Evolutionary conservation across 495 filamentous ascomycete species (phyloP).

Genomic region (Penicillium diatomitis): DNA sequence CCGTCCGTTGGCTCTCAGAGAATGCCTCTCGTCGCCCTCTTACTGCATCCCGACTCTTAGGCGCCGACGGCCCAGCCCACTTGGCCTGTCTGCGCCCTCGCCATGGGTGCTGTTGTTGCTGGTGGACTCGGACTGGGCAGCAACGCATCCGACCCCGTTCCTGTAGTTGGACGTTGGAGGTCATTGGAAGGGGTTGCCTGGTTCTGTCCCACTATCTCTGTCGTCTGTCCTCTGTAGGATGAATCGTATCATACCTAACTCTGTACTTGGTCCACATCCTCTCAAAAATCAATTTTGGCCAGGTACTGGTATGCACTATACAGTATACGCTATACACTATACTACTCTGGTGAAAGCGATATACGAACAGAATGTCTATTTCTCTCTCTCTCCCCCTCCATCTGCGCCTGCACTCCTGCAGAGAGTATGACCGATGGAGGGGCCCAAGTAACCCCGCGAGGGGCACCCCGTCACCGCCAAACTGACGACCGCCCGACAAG

Average conservation of each 20-base stretch:
- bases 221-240: no score
- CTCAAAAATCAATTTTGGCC: no score
- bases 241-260: no score
- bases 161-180: not conserved
- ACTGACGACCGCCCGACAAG: not conserved
- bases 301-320: no score
- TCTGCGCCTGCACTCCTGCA: not conserved
- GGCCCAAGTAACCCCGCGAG: conserved; percentile 7
- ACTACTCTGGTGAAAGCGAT: no score
- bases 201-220: not conserved
- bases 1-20: no score
- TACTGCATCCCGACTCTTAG: not conserved
- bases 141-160: conserved; percentile 31
- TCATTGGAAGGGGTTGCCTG: conserved; percentile 6
- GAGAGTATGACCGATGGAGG: not conserved
- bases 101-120: conserved; percentile 10
- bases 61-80: conserved; percentile 12
- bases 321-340: no score
- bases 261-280: no score
- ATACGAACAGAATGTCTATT: not conserved
- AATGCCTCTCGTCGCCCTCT: no score
- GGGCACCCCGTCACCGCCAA: conserved; percentile 16
- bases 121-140: conserved; percentile 25
- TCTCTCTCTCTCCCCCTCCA: not conserved
- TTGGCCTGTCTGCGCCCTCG: conserved; percentile 3